A percentile compares a stretch with the other conserved stretches of the same genome.
These are phyloP conservation scores for Quercus parvula DNA, from an alignment of 306 rosid genomes.

Conservation along the genomic window DNA sequence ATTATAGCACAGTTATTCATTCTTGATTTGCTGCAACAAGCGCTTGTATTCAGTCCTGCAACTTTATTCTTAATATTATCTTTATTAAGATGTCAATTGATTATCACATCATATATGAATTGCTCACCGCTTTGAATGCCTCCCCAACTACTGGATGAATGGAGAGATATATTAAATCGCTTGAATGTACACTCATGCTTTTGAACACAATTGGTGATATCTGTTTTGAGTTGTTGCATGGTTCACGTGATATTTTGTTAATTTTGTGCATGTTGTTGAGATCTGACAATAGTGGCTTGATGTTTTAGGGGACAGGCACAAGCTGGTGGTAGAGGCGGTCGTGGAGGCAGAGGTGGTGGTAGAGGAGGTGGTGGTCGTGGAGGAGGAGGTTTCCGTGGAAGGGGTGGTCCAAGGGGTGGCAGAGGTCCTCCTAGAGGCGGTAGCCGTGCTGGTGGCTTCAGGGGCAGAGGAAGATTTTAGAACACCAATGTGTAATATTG, in stretches of 20 bases:
- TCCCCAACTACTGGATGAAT: background rate
- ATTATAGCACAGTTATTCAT: background rate
- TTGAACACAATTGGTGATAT: background rate
- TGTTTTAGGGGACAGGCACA: constrained; percentile 67
- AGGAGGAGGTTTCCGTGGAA: constrained; percentile 70
- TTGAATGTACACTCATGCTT: background rate
- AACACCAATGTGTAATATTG: constrained; percentile 23
- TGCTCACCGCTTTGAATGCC: background rate
- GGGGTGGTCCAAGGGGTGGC: constrained; percentile 84
- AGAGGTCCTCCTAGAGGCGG: constrained; percentile 75
- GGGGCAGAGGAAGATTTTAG: constrained; percentile 88
- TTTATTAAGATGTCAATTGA: background rate
- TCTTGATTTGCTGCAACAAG: background rate
- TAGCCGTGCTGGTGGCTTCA: constrained; percentile 71
- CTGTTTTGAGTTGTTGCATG: background rate
- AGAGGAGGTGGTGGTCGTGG: constrained; percentile 47
- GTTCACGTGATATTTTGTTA: background rate
- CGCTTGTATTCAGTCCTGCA: background rate
- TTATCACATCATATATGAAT: background rate
- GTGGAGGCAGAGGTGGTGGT: constrained; percentile 61
- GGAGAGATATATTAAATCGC: background rate
- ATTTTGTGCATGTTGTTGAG: background rate
- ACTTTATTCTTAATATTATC: background rate
- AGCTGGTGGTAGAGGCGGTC: constrained; percentile 53
- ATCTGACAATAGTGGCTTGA: constrained; percentile 11